A percentile compares a stretch with the other conserved stretches of the same genome.
These are phyloP conservation scores for Chondrostereum purpureum DNA, from an alignment of 1,284 basidiomycete species.

Conservation along the genomic window DNA sequence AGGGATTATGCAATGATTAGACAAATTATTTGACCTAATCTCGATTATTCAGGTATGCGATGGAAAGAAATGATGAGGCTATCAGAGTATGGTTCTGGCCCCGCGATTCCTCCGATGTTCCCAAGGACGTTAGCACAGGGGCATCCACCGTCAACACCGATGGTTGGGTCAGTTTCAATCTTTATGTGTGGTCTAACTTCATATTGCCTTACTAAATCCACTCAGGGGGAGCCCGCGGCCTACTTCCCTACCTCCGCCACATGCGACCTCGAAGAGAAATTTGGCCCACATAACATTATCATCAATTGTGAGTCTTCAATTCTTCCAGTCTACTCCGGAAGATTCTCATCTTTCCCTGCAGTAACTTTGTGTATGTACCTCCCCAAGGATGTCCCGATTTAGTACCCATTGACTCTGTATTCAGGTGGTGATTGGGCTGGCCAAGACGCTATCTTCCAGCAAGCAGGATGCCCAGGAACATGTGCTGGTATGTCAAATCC, in stretches of 20 bases:
- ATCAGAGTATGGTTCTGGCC: conserved; percentile 61
- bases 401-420: too few relatives aligned
- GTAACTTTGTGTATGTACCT: conserved; percentile 33
- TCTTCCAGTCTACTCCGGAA: background rate
- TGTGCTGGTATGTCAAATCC: conserved; percentile 41
- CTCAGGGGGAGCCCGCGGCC: conserved; percentile 47
- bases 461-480: conserved; percentile 41
- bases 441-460: conserved; percentile 27
- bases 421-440: conserved; percentile 58
- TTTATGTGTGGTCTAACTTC: background rate
- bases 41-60: conserved; percentile 39
- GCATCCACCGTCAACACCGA: conserved; percentile 35
- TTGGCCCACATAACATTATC: conserved; percentile 54
- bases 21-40: too few relatives aligned
- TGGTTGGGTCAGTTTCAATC: conserved; percentile 36
- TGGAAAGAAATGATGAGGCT: conserved; percentile 41
- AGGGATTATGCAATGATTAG: too few relatives aligned
- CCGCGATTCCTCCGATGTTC: conserved; percentile 33
- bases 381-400: background rate
- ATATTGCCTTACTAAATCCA: too few relatives aligned
- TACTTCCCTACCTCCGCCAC: conserved; percentile 45
- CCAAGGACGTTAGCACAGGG: conserved; percentile 35
- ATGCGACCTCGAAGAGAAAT: conserved; percentile 44
- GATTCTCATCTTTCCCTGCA: conserved; percentile 9
- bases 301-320: conserved; percentile 45